Percentiles rank a stretch among this genome's conserved stretches.
Evolutionary conservation across 495 filamentous ascomycete genomes (phyloP).

Genomic region (Penicillium egyptiacum): DNA sequence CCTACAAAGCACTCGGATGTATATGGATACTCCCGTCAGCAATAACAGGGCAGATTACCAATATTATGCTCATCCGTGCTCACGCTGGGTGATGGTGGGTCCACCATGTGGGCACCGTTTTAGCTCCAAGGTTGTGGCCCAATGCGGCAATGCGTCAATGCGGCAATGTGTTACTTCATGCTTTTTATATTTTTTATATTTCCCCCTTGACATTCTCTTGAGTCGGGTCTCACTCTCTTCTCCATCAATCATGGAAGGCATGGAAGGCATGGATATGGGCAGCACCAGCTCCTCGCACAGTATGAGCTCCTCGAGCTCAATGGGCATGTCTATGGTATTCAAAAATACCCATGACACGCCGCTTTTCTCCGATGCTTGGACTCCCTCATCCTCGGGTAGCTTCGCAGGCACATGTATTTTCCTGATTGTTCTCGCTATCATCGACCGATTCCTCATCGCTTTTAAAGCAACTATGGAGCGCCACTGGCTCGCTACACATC

Average conservation of each 20-base stretch:
- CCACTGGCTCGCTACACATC: conserved; percentile 60
- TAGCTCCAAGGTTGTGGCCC: not conserved
- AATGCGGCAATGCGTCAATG: conserved; percentile 1
- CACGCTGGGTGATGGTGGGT: not conserved
- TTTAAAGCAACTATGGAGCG: conserved; percentile 58
- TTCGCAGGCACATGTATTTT: conserved; percentile 91
- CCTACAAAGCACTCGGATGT: not conserved
- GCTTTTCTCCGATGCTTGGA: conserved; percentile 74
- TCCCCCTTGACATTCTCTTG: not conserved
- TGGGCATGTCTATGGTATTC: conserved; percentile 55
- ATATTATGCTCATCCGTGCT: conserved; percentile 19
- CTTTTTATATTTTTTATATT: not conserved
- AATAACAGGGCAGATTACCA: conserved; percentile 12
- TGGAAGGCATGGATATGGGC: conserved; percentile 23
- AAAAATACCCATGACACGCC: conserved; percentile 63
- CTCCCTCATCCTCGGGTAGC: conserved; percentile 59
- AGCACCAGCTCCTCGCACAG: conserved; percentile 4
- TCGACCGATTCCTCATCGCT: conserved; percentile 69
- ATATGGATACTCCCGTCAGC: not conserved
- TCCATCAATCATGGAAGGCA: conserved; percentile 17
- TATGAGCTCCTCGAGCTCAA: conserved; percentile 18
- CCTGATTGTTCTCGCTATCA: conserved; percentile 67
- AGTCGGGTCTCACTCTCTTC: not conserved
- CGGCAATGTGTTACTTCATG: not conserved
- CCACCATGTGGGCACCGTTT: conserved; percentile 2